Percentiles rank a stretch among this genome's conserved stretches.
Evolutionary conservation across 2,329 filamentous ascomycete species (phyloP).

Genomic region (Fusarium sp.): DNA sequence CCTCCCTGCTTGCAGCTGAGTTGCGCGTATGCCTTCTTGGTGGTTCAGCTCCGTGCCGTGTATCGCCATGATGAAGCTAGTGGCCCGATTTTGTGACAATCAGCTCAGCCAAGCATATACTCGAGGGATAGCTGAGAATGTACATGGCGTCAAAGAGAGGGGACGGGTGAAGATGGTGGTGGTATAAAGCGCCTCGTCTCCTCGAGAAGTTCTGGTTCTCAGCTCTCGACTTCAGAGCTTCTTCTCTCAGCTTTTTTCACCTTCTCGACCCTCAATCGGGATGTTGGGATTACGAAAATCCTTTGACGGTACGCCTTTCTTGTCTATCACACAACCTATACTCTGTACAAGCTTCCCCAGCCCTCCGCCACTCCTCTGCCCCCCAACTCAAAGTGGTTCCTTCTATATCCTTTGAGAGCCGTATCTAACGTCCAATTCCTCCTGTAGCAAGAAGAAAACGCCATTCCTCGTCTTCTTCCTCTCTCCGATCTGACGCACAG

Average conservation of each 20-base stretch:
- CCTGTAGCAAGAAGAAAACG: slow-evolving; percentile 34
- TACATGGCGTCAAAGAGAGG: not conserved
- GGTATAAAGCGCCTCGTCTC: slow-evolving; percentile 8
- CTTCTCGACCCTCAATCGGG: slow-evolving; percentile 3
- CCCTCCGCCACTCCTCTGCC: not conserved
- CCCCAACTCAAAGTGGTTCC: not conserved
- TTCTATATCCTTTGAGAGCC: no score
- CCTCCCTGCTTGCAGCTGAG: not conserved
- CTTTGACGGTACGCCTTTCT: slow-evolving; percentile 25
- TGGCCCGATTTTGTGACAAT: not conserved
- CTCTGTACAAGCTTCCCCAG: not conserved
- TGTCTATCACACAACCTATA: not conserved
- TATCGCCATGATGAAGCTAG: not conserved
- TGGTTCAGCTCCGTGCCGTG: not conserved
- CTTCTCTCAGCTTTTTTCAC: not conserved
- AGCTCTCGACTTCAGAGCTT: not conserved
- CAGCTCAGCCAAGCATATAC: not conserved
- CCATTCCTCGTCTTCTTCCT: slow-evolving; percentile 33
- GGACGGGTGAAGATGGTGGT: not conserved
- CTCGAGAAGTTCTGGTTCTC: not conserved
- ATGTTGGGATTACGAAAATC: slow-evolving; percentile 39
- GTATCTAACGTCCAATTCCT: not conserved
- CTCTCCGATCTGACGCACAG: slow-evolving; percentile 21
- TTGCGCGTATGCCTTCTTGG: slow-evolving; percentile 13
- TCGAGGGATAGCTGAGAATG: slow-evolving; percentile 18